These are phyloP conservation scores for Xylaria sp. DNA, from an alignment of 2,329 filamentous ascomycete genomes.

Conservation along the genomic window DNA sequence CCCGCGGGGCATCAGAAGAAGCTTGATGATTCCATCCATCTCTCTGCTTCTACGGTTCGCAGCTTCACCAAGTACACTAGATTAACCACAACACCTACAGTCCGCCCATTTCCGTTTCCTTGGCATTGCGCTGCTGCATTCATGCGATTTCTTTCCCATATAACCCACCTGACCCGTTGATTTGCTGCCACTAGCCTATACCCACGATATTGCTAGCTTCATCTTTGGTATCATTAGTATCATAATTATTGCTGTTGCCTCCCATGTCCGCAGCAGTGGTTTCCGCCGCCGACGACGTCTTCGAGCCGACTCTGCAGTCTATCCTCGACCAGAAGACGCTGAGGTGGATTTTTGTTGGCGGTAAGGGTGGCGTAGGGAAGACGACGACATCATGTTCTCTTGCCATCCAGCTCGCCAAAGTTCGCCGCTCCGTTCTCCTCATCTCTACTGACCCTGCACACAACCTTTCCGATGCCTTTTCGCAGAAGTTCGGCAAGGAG, in stretches of 20 bases:
- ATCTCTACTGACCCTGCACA: constrained; percentile 99
- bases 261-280: constrained; percentile 57
- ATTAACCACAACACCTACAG: background rate
- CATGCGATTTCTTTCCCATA: background rate
- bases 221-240: background rate
- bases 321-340: constrained; percentile 95
- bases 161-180: background rate
- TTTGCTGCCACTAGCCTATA: background rate
- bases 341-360: constrained; percentile 98
- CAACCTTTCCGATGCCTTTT: constrained; percentile 97
- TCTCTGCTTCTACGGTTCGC: constrained; percentile 22
- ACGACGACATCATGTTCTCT: constrained; percentile 99
- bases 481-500: constrained; percentile 99
- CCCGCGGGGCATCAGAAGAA: constrained; percentile 30
- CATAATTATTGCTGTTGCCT: constrained; percentile 1
- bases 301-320: constrained; percentile 93
- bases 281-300: constrained; percentile 75
- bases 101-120: background rate
- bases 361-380: constrained; percentile 98
- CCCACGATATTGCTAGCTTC: background rate
- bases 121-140: background rate
- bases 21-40: constrained; percentile 31
- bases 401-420: constrained; percentile 95
- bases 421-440: constrained; percentile 93
- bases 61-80: background rate